A percentile compares a stretch with the other conserved stretches of the same genome.
Conservation (phyloP, 352 stramenopile species). For the Phytophthora colocasiae region DNA sequence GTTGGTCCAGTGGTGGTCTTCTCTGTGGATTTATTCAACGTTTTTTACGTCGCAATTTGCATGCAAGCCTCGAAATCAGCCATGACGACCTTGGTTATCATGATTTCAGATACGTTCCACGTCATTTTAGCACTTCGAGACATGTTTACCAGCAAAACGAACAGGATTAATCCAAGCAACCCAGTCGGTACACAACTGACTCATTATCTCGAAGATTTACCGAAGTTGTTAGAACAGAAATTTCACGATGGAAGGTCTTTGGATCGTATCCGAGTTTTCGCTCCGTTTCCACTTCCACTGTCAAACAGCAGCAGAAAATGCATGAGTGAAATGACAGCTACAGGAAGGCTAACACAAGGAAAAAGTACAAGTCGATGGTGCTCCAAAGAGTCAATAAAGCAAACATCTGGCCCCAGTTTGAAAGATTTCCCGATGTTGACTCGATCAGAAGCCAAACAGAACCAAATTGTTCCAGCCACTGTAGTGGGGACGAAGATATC, state of each 20-base stretch:
- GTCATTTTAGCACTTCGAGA: slow-evolving; percentile 12
- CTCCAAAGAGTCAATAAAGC: not conserved
- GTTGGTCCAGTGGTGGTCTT: slow-evolving; percentile 29
- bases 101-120: slow-evolving; percentile 11
- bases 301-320: not conserved
- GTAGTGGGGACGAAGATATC: not conserved
- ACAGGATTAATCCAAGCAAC: no score
- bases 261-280: slow-evolving; percentile 6
- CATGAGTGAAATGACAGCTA: slow-evolving; percentile 3
- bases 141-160: slow-evolving; percentile 4
- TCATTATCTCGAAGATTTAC: slow-evolving; percentile 11
- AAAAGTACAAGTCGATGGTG: slow-evolving; percentile 2
- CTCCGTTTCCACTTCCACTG: slow-evolving; percentile 16
- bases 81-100: slow-evolving; percentile 14
- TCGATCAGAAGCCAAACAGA: not conserved
- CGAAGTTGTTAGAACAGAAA: not conserved
- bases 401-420: not conserved
- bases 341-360: not conserved
- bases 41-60: slow-evolving; percentile 35
- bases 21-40: slow-evolving; percentile 38
- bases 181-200: no score
- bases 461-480: slow-evolving; percentile 5
- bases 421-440: not conserved
- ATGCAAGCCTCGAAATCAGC: slow-evolving; percentile 31
- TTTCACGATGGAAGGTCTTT: not conserved